Conservation (phyloP, 2,329 filamentous ascomycete genomes). For the Trichoderma brevicompactum region DNA sequence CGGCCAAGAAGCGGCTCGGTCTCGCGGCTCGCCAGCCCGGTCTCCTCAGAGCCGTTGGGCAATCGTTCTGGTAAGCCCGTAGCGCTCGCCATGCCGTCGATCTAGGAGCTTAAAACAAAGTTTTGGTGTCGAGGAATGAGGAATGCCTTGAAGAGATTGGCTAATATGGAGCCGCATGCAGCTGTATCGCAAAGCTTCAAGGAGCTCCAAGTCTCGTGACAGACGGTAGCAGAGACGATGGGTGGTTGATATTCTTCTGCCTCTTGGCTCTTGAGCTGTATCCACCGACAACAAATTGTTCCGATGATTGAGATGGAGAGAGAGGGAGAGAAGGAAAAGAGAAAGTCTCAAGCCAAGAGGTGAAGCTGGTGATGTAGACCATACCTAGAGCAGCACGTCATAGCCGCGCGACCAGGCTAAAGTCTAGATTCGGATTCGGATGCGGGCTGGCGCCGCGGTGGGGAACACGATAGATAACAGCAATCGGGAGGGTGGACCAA, state of each 20-base stretch:
- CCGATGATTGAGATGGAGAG: background rate
- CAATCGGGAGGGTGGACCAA: slow-evolving; percentile 31
- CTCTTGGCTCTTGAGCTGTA: background rate
- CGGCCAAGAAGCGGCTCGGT: slow-evolving; percentile 54
- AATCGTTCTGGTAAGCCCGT: slow-evolving; percentile 65
- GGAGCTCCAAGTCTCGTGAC: background rate
- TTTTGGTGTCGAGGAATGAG: background rate
- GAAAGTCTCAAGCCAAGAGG: background rate
- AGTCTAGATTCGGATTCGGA: background rate
- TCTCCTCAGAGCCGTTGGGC: slow-evolving; percentile 32
- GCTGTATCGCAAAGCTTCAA: background rate
- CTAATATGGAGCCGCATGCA: background rate
- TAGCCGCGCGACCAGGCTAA: slow-evolving; percentile 4
- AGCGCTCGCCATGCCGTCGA: slow-evolving; percentile 64
- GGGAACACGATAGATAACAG: slow-evolving; percentile 8
- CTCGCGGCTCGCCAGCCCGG: slow-evolving; percentile 40
- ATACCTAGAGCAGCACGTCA: slow-evolving; percentile 27
- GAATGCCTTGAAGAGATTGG: background rate
- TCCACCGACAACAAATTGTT: background rate
- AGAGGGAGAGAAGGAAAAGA: background rate
- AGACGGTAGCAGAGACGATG: background rate
- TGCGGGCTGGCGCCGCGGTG: background rate
- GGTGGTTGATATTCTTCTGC: background rate
- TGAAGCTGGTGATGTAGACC: slow-evolving; percentile 17
- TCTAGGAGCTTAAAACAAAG: background rate